These are phyloP conservation scores for Monosporozyma yasuniensis DNA, from an alignment of 805 yeast species.

Conservation along the genomic window DNA sequence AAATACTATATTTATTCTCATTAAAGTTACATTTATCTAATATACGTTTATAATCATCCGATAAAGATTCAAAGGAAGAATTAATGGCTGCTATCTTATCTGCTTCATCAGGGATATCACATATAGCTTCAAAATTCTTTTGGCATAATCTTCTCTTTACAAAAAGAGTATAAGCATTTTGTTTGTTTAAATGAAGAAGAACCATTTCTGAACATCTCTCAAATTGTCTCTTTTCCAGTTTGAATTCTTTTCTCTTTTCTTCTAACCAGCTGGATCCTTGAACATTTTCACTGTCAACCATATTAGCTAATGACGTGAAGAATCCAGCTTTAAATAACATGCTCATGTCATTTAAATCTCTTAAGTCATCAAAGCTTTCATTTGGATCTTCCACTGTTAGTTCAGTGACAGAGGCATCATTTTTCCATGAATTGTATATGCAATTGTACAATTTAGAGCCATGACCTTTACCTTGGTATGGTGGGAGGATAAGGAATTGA, in stretches of 20 bases:
- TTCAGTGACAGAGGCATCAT: slow-evolving; percentile 48
- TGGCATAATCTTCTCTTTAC: slow-evolving; percentile 49
- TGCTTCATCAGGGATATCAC: slow-evolving; percentile 54
- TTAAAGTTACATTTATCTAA: background rate
- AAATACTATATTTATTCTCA: background rate
- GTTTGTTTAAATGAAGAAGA: slow-evolving; percentile 35
- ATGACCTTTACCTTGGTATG: slow-evolving; percentile 62
- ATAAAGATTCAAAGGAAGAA: slow-evolving; percentile 60
- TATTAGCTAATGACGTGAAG: slow-evolving; percentile 25
- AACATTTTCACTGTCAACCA: slow-evolving; percentile 13
- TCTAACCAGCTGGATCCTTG: slow-evolving; percentile 33
- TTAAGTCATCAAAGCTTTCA: slow-evolving; percentile 80
- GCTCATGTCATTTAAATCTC: slow-evolving; percentile 72
- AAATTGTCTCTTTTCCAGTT: slow-evolving; percentile 73
- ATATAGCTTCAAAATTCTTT: slow-evolving; percentile 73
- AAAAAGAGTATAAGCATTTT: slow-evolving; percentile 8
- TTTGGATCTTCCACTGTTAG: slow-evolving; percentile 92
- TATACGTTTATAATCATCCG: slow-evolving; percentile 62
- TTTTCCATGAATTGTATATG: slow-evolving; percentile 47
- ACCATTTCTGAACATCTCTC: slow-evolving; percentile 71
- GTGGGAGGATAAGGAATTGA: slow-evolving; percentile 80
- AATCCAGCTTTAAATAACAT: slow-evolving; percentile 34
- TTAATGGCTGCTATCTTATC: slow-evolving; percentile 62
- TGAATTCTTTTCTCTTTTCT: slow-evolving; percentile 34
- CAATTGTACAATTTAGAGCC: slow-evolving; percentile 60